Percentiles rank a stretch among this genome's conserved stretches.
Conservation (phyloP, 306 rosid species). For the Neltuma alba region DNA sequence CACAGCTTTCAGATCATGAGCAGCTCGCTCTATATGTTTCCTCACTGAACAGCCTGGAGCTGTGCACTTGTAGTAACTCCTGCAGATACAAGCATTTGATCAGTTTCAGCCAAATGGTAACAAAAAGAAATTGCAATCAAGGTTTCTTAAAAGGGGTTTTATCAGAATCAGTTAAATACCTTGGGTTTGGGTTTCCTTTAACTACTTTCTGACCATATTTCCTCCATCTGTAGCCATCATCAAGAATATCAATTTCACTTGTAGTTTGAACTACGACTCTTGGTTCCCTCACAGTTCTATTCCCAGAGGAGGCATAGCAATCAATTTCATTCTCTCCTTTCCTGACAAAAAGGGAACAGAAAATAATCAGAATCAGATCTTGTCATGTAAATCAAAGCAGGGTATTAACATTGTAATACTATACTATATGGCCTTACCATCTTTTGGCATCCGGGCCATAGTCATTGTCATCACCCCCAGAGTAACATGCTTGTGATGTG, state of each 20-base stretch:
- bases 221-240: conserved; percentile 97
- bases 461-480: conserved; percentile 58
- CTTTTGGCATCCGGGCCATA: conserved; percentile 76
- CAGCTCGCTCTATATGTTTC: conserved; percentile 93
- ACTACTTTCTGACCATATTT: conserved; percentile 99
- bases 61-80: conserved; percentile 98
- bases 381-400: conserved; percentile 10
- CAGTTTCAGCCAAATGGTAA: conserved; percentile 10
- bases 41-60: conserved; percentile 79
- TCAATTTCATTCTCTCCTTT: conserved; percentile 74
- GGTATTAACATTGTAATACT: neutral
- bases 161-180: conserved; percentile 46
- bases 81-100: conserved; percentile 36
- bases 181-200: conserved; percentile 96
- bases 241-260: conserved; percentile 92
- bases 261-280: conserved; percentile 98
- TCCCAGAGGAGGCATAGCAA: conserved; percentile 52
- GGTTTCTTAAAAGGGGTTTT: neutral
- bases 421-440: conserved; percentile 55
- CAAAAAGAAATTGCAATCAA: conserved; percentile 1
- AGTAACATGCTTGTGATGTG: conserved; percentile 63
- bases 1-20: conserved; percentile 77
- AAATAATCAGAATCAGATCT: conserved; percentile 12
- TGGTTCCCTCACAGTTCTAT: conserved; percentile 86
- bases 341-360: conserved; percentile 49